These are phyloP conservation scores for Aethionema arabicum DNA, from an alignment of 345 rosid species.

Conservation along the genomic window DNA sequence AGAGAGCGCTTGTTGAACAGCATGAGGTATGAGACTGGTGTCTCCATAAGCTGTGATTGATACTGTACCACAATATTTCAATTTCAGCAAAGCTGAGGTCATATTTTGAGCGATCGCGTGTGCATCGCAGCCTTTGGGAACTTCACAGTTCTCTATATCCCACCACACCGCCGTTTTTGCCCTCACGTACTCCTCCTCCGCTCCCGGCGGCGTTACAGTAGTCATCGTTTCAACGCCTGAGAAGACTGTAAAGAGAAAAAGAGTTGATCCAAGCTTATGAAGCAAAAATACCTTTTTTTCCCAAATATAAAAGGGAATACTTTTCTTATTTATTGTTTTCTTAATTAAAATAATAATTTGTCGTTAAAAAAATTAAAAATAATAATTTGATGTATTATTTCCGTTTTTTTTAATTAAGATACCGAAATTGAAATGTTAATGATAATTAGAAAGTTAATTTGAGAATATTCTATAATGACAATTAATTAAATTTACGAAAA, in stretches of 20 bases:
- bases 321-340: neutral
- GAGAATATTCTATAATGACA: no score
- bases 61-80: slow-evolving; percentile 72
- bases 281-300: no score
- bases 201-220: slow-evolving; percentile 23
- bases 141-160: slow-evolving; percentile 84
- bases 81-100: slow-evolving; percentile 60
- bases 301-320: no score
- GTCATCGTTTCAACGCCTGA: neutral
- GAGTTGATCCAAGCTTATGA: neutral
- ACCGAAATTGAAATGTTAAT: no score
- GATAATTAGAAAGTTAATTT: no score
- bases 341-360: neutral
- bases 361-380: no score
- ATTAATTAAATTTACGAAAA: no score
- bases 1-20: slow-evolving; percentile 61
- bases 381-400: no score
- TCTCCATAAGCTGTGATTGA: slow-evolving; percentile 78
- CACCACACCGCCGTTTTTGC: slow-evolving; percentile 82
- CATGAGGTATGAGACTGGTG: slow-evolving; percentile 49
- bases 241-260: neutral
- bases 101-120: slow-evolving; percentile 71
- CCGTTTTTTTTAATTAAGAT: no score
- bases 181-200: slow-evolving; percentile 55
- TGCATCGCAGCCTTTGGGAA: slow-evolving; percentile 64